phyloP scores from a whole-genome alignment of 352 stramenopile genomes.

The Phytophthora capsici region DNA sequence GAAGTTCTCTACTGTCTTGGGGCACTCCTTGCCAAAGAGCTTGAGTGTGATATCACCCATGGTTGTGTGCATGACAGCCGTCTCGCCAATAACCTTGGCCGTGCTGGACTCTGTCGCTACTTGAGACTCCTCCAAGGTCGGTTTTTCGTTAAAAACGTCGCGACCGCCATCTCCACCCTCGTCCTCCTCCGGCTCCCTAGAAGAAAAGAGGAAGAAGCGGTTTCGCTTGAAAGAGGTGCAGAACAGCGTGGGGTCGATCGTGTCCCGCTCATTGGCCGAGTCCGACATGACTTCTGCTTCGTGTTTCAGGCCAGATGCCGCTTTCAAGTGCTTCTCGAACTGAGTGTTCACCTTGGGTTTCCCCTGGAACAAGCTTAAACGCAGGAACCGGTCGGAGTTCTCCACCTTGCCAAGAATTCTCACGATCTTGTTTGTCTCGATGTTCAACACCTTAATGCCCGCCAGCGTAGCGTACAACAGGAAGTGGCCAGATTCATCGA shows the following conservation, averaged over 20 bases:
- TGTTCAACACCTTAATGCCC: conserved; percentile 97
- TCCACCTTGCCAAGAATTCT: conserved; percentile 95
- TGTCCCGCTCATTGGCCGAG: conserved; percentile 36
- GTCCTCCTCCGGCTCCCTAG: conserved; percentile 91
- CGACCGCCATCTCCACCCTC: conserved; percentile 74
- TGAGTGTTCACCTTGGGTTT: conserved; percentile 97
- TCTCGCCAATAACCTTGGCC: conserved; percentile 65
- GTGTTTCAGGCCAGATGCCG: conserved; percentile 54
- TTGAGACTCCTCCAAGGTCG: conserved; percentile 93
- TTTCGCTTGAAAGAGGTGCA: conserved; percentile 89
- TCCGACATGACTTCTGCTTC: conserved; percentile 73
- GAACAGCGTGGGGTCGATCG: conserved; percentile 89
- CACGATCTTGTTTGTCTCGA: conserved; percentile 94
- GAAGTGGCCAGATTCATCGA: conserved; percentile 97
- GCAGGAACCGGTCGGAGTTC: conserved; percentile 95
- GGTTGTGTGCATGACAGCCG: conserved; percentile 96
- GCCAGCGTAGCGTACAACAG: conserved; percentile 95
- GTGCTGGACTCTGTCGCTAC: conserved; percentile 81
- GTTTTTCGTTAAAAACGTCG: conserved; percentile 99
- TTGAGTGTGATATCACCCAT: conserved; percentile 99
- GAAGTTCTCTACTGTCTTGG: conserved; percentile 98
- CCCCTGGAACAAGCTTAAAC: conserved; percentile 94
- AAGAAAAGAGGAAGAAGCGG: conserved; percentile 98
- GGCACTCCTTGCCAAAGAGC: conserved; percentile 95
- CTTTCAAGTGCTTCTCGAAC: conserved; percentile 87